Evolutionary conservation across 176 grass and related monocot species (phyloP), one percentile per base, ranked within the genome.

Genomic region (Aegilops speltoides): DNA sequence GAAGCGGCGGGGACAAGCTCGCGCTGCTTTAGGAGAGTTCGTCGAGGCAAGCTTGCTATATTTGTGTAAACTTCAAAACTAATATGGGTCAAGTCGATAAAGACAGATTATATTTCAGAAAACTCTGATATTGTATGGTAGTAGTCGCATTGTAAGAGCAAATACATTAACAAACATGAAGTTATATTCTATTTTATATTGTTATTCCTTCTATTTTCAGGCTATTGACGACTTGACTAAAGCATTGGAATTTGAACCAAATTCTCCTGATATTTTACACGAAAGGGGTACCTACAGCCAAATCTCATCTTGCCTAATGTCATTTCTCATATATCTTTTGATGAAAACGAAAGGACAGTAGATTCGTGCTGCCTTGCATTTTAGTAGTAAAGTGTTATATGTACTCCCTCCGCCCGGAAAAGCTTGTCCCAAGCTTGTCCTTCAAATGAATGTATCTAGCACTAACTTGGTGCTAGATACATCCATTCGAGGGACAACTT

Each of bases 11-110:
- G 97, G 97, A 64, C 97, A 98, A 88, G 97, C 97, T 73, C 91
- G 93, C 5, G 97, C 97, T 96, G 97, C 97, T 50, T 86, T 98
- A 88, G 97, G 94, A 92, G 97, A 98, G 82, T 98, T 96, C 36
- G 85, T n/a, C 6, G 92, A 91, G 94, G 97, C 64, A 90, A 80
- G 74, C 48, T 83, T 31, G 31, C 65, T 87, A 23, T 45, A 61
- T 73, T 61, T 87, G 6, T 92, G 48, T 61, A 84, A 84, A 68
- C 69, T 37, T 77, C 38, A 85, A 81, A 68, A 77, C 28, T 84
- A n/a, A 31, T 48, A 31, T 57, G 57, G 14, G 43, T 45, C 26
- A 32, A 43, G 11, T 76, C 0, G 2, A 34, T 66, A 76, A 32
- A 52, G 41, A 31, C 45, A 76, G 15, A 56, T 8, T 54, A 56